Evolutionary conservation across 306 rosid species (phyloP).

Genomic region (Phaseolus lunatus): DNA sequence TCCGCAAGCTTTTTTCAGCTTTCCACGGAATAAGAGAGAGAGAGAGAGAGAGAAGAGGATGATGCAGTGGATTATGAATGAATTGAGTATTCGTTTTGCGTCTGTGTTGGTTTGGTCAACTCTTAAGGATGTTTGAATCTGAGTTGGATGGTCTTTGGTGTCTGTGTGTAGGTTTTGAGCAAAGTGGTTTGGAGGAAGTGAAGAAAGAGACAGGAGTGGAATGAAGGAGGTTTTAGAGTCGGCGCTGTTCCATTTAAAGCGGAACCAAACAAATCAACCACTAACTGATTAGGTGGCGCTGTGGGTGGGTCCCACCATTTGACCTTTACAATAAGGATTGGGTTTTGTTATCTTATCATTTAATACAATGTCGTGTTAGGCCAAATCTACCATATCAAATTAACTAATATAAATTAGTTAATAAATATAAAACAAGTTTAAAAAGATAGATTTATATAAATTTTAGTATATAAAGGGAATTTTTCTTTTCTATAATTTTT

Average conservation of each 20-base stretch:
- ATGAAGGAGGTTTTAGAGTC: constrained; percentile 1
- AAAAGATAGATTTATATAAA: too few species aligned
- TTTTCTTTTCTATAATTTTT: too few species aligned
- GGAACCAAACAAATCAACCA: background rate
- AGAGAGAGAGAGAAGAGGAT: background rate
- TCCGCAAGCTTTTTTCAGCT: too few species aligned
- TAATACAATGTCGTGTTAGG: too few species aligned
- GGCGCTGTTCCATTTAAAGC: constrained; percentile 47
- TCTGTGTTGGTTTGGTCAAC: constrained; percentile 36
- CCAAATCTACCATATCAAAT: too few species aligned
- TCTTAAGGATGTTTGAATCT: background rate
- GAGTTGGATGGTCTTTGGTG: background rate
- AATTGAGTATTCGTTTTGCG: background rate
- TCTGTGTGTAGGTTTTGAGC: background rate
- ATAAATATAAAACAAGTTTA: too few species aligned
- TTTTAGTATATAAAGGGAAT: too few species aligned
- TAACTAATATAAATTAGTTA: too few species aligned
- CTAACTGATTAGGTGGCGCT: constrained; percentile 24
- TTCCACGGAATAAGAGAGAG: constrained; percentile 7
- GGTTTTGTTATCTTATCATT: background rate
- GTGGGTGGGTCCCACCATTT: constrained; percentile 2
- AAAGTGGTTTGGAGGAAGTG: background rate
- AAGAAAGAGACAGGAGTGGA: background rate
- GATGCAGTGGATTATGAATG: background rate
- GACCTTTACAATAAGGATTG: constrained; percentile 18